Conservation (phyloP, 2,329 filamentous ascomycete genomes). For the Ophiostoma ulmi region DNA sequence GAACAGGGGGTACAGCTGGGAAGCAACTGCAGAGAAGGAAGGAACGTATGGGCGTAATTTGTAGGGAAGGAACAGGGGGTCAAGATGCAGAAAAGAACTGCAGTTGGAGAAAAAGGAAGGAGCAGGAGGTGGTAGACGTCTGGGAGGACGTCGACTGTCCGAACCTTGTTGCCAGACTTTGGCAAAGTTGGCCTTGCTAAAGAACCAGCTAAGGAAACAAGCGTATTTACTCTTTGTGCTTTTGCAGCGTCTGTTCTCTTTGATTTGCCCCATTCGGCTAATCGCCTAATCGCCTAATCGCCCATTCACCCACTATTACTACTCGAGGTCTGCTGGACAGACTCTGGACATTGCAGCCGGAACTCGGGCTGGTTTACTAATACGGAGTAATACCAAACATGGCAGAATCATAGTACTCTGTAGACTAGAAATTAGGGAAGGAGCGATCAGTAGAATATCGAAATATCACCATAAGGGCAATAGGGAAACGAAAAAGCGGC, state of each 20-base stretch:
- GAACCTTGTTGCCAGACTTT: not conserved
- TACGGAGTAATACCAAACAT: not conserved
- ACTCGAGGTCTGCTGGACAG: not conserved
- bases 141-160: not conserved
- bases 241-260: not conserved
- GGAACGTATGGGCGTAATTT: not conserved
- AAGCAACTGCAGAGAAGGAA: not conserved
- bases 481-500: not conserved
- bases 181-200: not conserved
- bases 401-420: too few relatives aligned
- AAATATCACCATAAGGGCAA: too few relatives aligned
- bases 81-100: not conserved
- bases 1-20: not conserved
- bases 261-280: not conserved
- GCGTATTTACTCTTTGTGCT: not conserved
- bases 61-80: not conserved
- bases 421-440: not conserved
- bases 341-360: slow-evolving; percentile 6
- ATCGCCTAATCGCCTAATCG: too few relatives aligned
- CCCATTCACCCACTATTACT: not conserved
- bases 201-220: not conserved
- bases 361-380: not conserved
- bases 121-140: not conserved
- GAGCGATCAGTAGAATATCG: not conserved
- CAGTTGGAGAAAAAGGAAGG: not conserved